Evolutionary conservation across 176 grass and related monocot genomes (phyloP).

Genomic region (Carex scoparia): DNA sequence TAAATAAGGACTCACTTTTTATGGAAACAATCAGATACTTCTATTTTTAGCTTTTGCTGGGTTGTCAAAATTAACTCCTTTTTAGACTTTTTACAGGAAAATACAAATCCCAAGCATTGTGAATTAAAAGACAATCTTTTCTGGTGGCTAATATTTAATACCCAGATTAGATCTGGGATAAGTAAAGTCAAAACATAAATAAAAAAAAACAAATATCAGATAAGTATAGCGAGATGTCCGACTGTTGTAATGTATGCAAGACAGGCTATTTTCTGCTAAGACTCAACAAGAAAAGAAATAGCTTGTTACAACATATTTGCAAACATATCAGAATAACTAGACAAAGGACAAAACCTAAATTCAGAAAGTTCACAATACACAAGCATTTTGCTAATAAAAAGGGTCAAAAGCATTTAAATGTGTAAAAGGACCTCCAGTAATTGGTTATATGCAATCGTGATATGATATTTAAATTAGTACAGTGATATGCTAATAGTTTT

Average conservation of each 20-base stretch:
- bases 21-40: slow-evolving; percentile 19
- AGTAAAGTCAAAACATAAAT: background rate
- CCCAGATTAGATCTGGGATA: background rate
- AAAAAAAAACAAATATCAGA: background rate
- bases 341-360: background rate
- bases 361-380: background rate
- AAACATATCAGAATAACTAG: background rate
- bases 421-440: background rate
- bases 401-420: background rate
- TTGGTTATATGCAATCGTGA: background rate
- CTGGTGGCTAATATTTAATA: background rate
- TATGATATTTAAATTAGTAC: background rate
- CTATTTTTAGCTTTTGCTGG: slow-evolving; percentile 8
- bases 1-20: background rate
- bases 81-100: background rate
- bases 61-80: slow-evolving; percentile 10
- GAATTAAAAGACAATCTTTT: background rate
- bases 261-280: background rate
- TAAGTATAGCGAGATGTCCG: background rate
- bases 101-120: background rate
- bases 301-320: background rate
- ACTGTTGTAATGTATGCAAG: background rate
- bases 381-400: background rate
- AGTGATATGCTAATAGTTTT: background rate
- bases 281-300: background rate